Conservation (phyloP, 148 eudicot species). For the Silene uniflora region DNA sequence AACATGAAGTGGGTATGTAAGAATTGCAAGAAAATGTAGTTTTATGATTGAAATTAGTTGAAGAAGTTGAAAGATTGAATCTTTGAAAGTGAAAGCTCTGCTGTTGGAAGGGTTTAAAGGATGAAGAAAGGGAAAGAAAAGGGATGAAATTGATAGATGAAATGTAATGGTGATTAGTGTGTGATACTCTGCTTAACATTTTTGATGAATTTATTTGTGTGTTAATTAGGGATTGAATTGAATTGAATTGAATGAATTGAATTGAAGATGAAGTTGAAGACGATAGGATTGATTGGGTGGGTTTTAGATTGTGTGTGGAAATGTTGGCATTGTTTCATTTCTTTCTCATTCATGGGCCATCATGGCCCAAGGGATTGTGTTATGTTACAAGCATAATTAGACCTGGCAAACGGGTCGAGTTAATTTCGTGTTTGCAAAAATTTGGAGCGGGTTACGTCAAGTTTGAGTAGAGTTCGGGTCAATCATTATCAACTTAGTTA, state of each 20-base stretch:
- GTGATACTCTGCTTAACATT: neutral
- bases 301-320: neutral
- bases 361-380: no score
- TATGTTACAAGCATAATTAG: no score
- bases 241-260: no score
- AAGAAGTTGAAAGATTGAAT: conserved; percentile 14
- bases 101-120: conserved; percentile 19
- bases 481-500: no score
- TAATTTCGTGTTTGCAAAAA: no score
- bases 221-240: no score
- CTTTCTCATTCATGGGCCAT: no score
- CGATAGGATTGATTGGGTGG: neutral
- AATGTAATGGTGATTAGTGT: conserved; percentile 24
- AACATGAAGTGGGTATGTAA: conserved; percentile 21
- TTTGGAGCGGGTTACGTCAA: no score
- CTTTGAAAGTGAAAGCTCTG: conserved; percentile 9
- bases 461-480: no score
- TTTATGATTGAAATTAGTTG: neutral
- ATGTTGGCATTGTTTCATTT: no score
- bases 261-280: neutral
- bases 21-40: conserved; percentile 10
- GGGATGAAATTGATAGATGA: conserved; percentile 24
- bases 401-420: no score
- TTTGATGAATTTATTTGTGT: neutral
- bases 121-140: conserved; percentile 15